Base-by-base conservation (phyloP, 371 early-diverging fungal genomes). In the Mucor indicus region DNA sequence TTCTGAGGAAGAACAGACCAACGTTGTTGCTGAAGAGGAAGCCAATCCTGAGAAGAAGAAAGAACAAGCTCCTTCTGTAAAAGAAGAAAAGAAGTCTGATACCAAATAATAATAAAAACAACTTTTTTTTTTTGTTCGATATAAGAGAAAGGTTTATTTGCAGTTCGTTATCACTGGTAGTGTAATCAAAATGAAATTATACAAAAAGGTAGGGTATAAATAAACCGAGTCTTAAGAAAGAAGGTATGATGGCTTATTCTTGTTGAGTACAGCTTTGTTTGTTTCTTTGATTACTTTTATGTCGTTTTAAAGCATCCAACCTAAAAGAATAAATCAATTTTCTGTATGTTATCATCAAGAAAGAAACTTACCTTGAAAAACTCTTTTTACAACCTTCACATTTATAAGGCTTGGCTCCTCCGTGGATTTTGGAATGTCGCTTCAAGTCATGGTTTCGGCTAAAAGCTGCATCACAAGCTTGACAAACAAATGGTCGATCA, bases 381-480 rank as follows among this genome's bases (percentile, higher is more conserved):
- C 77, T 81, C 63, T 91, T 92, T 37, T 86, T 83, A 56, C 93
- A 93, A 15, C 87, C 84, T 20, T 68, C 64, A 55, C 93, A 93
- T 48, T 77, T 77, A 65, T 90, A 89, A 6, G 91, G 90, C 53
- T 91, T 92, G 29, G 83, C 75, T 10, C 91, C 91, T n/a, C 79
- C 83, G 54, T 93, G 93, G 29, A 90, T 91, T 60, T 89, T 87
- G 47, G 84, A 76, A 53, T 93, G 93, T 11, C 93, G 71, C 49
- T 92, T 92, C 33, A 93, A 62, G 58, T 93, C 93, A 51, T 93
- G 93, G 52, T 92, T 90, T 30, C 93, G 77, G 48, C 90, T 79
- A 53, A 93, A 93, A 1, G 90, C 83, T 36, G 85, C 80, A 29
- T 73, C 55, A 58, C 93, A 93, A 2, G 76, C 69, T 25, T 62